Conservation (phyloP, 306 rosid species). For the Datisca glomerata region DNA sequence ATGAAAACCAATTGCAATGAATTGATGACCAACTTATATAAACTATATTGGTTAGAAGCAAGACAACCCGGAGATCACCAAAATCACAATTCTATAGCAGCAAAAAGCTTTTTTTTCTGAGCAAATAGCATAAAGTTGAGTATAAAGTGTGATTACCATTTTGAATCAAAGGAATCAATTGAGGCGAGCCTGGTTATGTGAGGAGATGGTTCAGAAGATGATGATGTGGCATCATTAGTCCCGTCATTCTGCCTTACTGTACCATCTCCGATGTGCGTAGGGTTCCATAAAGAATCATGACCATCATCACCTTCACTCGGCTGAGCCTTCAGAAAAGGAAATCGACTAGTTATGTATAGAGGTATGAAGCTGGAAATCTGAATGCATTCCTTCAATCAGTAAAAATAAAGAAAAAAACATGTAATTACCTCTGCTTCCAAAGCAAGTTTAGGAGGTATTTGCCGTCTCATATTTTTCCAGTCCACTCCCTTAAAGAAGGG, state of each 20-base stretch:
- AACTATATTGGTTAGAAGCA: too few relatives aligned
- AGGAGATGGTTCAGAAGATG: slow-evolving; percentile 51
- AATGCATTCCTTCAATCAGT: too few relatives aligned
- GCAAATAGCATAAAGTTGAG: too few relatives aligned
- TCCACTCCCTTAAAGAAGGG: slow-evolving; percentile 77
- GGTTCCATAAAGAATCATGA: slow-evolving; percentile 67
- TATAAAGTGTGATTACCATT: slow-evolving; percentile 48
- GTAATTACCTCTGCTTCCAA: slow-evolving; percentile 44
- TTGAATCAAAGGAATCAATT: slow-evolving; percentile 95
- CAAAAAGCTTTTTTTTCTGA: too few relatives aligned
- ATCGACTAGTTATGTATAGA: too few relatives aligned
- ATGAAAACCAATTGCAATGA: slow-evolving; percentile 9
- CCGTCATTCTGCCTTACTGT: slow-evolving; percentile 41
- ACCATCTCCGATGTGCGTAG: slow-evolving; percentile 69
- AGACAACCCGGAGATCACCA: neutral
- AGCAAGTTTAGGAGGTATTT: slow-evolving; percentile 74
- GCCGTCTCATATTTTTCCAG: slow-evolving; percentile 57
- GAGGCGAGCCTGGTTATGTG: slow-evolving; percentile 89
- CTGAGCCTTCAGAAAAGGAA: slow-evolving; percentile 33
- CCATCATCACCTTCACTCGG: slow-evolving; percentile 38
- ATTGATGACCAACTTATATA: too few relatives aligned
- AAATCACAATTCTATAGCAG: slow-evolving; percentile 1
- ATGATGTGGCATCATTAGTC: slow-evolving; percentile 38
- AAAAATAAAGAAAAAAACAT: slow-evolving; percentile 5
- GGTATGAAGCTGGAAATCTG: too few relatives aligned